Percentiles rank a stretch among this genome's conserved stretches.
Conservation (phyloP, 2,329 filamentous ascomycete genomes). For the Bipolaris zeicola region DNA sequence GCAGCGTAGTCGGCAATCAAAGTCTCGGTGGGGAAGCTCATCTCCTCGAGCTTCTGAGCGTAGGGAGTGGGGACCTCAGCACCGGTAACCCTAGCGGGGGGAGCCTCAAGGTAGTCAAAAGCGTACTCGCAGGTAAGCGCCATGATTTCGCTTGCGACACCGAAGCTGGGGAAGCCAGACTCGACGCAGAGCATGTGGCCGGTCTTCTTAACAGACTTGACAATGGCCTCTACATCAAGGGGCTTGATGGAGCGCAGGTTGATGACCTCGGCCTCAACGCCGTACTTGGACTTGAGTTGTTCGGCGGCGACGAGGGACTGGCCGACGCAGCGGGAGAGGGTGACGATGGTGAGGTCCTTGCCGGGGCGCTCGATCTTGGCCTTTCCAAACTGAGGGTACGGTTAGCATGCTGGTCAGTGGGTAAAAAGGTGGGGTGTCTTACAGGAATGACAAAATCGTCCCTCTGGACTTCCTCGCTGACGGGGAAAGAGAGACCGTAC, state of each 20-base stretch:
- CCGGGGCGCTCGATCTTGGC: constrained; percentile 97
- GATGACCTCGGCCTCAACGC: constrained; percentile 93
- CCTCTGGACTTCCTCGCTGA: constrained; percentile 95
- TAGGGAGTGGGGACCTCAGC: constrained; percentile 98
- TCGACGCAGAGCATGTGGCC: constrained; percentile 88
- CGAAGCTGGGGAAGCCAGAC: constrained; percentile 94
- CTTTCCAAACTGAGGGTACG: constrained; percentile 74
- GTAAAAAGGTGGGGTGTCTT: constrained; percentile 23
- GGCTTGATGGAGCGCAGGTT: constrained; percentile 98
- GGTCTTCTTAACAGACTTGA: constrained; percentile 99
- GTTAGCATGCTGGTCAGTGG: constrained; percentile 16
- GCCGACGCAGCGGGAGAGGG: constrained; percentile 92
- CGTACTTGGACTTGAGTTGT: constrained; percentile 93
- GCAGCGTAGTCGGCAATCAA: constrained; percentile 87
- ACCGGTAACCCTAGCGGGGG: constrained; percentile 91
- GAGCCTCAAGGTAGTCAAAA: constrained; percentile 96
- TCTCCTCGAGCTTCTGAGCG: constrained; percentile 87
- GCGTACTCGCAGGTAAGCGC: constrained; percentile 96
- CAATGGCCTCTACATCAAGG: constrained; percentile 90
- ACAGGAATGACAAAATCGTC: constrained; percentile 92
- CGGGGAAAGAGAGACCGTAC: constrained; percentile 93
- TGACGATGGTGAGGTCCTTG: constrained; percentile 95
- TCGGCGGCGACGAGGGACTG: constrained; percentile 88
- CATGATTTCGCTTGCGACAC: constrained; percentile 89
- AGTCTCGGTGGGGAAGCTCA: constrained; percentile 90